Percentiles rank a stretch among this genome's conserved stretches.
Conservation (phyloP, 208 protist species). For the Herpetomonas muscarum region DNA sequence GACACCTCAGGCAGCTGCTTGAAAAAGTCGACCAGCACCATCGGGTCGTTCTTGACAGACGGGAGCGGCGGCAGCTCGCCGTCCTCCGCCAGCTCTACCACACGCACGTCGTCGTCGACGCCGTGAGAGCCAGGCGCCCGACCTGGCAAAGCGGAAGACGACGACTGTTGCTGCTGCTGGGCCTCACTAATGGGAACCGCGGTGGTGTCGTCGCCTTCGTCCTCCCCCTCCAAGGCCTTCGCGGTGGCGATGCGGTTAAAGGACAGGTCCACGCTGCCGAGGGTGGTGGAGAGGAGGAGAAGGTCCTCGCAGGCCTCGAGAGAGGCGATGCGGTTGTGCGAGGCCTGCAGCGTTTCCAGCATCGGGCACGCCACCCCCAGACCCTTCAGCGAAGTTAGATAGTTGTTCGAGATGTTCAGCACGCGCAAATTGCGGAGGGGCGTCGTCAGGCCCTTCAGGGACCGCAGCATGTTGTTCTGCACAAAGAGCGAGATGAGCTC, state of each 20-base stretch:
- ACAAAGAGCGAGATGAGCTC: conserved; percentile 88
- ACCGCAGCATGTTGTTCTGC: conserved; percentile 91
- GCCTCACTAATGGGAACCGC: neutral
- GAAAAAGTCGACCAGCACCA: conserved; percentile 72
- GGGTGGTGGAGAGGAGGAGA: conserved; percentile 43
- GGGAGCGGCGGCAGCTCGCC: neutral
- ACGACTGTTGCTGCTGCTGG: conserved; percentile 7
- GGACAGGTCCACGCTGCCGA: conserved; percentile 91
- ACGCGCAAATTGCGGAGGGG: conserved; percentile 76
- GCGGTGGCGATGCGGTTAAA: conserved; percentile 82
- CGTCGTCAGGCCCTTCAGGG: conserved; percentile 35
- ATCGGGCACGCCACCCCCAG: conserved; percentile 44
- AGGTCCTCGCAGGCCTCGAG: conserved; percentile 73
- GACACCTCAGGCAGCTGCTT: conserved; percentile 69
- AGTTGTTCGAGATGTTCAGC: conserved; percentile 75
- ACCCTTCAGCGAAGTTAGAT: conserved; percentile 54
- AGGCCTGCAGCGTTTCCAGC: conserved; percentile 68
- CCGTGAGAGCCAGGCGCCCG: too few species aligned
- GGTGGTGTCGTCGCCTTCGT: neutral
- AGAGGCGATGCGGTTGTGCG: conserved; percentile 72
- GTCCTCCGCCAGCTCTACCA: neutral
- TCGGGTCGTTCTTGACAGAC: conserved; percentile 19
- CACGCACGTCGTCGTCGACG: conserved; percentile 9
- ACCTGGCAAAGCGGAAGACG: too few species aligned
- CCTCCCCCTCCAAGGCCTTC: neutral